Conservation (phyloP, 208 protist species). For the Vickermania spadyakhi region DNA sequence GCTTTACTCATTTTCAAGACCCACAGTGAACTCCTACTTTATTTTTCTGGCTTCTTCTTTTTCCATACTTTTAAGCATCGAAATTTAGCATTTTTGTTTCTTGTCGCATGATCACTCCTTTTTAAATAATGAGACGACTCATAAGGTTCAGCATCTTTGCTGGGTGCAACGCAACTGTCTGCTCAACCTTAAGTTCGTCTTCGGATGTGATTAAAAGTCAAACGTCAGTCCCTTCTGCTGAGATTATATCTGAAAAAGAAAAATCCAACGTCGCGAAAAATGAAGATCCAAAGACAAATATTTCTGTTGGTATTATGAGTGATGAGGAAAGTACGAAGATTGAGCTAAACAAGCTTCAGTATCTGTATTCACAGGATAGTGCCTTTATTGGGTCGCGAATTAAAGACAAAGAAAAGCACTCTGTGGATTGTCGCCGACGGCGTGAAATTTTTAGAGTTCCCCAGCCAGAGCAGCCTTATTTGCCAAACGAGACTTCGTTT, state of each 20-base stretch:
- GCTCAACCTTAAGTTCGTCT: too few species aligned
- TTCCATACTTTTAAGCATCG: too few species aligned
- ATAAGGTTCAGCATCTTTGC: too few species aligned
- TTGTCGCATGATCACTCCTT: too few species aligned
- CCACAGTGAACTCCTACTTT: too few species aligned
- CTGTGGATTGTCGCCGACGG: conserved; percentile 35
- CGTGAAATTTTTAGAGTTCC: conserved; percentile 61
- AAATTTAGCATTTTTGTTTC: too few species aligned
- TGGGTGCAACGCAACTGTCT: too few species aligned
- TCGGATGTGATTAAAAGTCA: too few species aligned
- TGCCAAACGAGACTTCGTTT: conserved; percentile 75
- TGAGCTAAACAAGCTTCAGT: conserved; percentile 59
- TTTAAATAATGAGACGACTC: too few species aligned
- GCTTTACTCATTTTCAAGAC: too few species aligned
- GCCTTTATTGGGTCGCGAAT: conserved; percentile 62
- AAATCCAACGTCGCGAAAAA: conserved; percentile 1
- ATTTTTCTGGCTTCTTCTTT: too few species aligned
- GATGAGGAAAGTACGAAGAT: conserved; percentile 30
- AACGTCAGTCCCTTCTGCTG: too few species aligned
- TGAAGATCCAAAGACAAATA: conserved; percentile 16
- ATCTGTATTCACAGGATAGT: conserved; percentile 74
- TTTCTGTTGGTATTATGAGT: conserved; percentile 33
- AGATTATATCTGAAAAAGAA: conserved; percentile 39
- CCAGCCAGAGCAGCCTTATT: conserved; percentile 54
- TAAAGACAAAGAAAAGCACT: conserved; percentile 31